Conservation (phyloP, 495 filamentous ascomycete species). For the Thermothielavioides terrestris region DNA sequence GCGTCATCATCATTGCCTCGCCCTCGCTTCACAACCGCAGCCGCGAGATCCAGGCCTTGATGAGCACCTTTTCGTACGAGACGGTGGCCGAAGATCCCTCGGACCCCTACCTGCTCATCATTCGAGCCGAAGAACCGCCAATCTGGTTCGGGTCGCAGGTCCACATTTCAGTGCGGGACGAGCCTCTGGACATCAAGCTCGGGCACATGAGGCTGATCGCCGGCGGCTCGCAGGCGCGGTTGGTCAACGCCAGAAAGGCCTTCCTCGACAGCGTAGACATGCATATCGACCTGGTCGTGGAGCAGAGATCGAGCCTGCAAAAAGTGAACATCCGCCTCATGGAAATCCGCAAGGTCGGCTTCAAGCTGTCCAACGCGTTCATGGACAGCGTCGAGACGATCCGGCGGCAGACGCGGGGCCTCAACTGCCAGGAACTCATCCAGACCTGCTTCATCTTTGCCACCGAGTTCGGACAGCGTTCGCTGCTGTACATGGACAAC, state of each 20-base stretch:
- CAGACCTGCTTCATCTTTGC: constrained; percentile 99
- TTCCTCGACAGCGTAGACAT: constrained; percentile 71
- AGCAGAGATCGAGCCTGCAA: constrained; percentile 84
- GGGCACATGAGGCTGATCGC: constrained; percentile 85
- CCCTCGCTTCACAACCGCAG: constrained; percentile 64
- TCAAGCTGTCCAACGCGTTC: constrained; percentile 95
- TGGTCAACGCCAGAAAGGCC: constrained; percentile 66
- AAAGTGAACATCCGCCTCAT: constrained; percentile 87
- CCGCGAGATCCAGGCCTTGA: constrained; percentile 71
- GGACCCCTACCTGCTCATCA: constrained; percentile 73
- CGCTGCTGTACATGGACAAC: constrained; percentile 83
- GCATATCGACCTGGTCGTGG: constrained; percentile 77
- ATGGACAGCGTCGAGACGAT: constrained; percentile 98
- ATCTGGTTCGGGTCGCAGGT: constrained; percentile 76
- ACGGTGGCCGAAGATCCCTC: constrained; percentile 63
- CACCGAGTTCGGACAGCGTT: constrained; percentile 93
- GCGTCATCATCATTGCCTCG: constrained; percentile 77
- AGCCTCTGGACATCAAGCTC: constrained; percentile 74
- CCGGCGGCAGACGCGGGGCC: constrained; percentile 67
- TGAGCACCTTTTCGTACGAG: constrained; percentile 81
- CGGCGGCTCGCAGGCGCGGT: constrained; percentile 70
- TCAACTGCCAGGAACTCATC: constrained; percentile 90
- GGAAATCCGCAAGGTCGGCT: constrained; percentile 91
- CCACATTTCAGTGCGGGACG: constrained; percentile 60
- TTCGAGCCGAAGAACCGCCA: constrained; percentile 70